Base-by-base conservation (phyloP, 176 grass and related monocot genomes). In the Coix lacrymajobi region DNA sequence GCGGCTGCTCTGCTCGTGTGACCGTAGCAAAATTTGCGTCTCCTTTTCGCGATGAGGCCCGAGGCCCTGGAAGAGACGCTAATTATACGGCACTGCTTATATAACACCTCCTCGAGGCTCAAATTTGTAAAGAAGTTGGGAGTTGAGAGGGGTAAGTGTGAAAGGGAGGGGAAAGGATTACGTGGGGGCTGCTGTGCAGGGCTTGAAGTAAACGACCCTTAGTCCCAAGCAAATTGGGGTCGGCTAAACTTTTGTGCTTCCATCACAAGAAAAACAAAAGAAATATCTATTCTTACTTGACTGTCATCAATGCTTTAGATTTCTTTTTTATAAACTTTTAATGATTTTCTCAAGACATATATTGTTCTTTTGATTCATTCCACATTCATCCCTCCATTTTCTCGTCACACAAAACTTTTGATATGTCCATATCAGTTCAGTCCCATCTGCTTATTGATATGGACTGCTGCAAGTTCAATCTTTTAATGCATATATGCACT, bases 1-100 rank as follows among this genome's bases (percentile, higher is more conserved):
- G 73, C 83, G 72, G 78, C 88, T 45, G 65, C 66, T 69, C n/a
- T n/a, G n/a, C n/a, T n/a, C 64, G 73, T 61, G 83, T 71, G 69
- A 25, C 69, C 83, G 79, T 86, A 86, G 88, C 88, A 66, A 80
- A 76, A 66, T 62, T 54, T 36, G 44, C 30, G 16, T n/a, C n/a
- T n/a, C 72, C 62, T 83, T 90, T 44, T 25, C 66, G 48, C 1
- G 43, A 19, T n/a, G n/a, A n/a, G n/a, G n/a, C n/a, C n/a, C 1
- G 17, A 16, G 66, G 3, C 12, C 79, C 79, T 72, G 24, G 8
- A 56, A 22, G 7, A 32, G 0, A 10, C 32, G 25, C 24, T 39
- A 86, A 79, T 90, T 78, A 3, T 0, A n/a, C 44, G 16, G 8
- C 13, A 0, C 22, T 8, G 4, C 0, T 37, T 51, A 76, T 75